Conservation (phyloP, 2,329 filamentous ascomycete genomes). For the Fusarium sp. region DNA sequence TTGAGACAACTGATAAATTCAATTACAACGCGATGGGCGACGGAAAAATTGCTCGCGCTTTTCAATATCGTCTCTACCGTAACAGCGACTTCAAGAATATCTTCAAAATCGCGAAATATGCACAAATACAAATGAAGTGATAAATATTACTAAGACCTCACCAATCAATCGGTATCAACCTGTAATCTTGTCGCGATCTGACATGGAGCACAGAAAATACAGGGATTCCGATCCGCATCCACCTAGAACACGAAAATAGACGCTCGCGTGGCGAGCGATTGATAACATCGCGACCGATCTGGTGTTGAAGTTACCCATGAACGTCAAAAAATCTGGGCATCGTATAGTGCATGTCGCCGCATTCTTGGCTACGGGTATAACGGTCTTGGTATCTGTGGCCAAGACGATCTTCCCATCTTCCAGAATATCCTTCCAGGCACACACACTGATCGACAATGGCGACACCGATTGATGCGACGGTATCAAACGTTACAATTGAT, state of each 20-base stretch:
- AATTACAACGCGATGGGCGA: rapidly evolving
- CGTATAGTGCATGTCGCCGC: neutral
- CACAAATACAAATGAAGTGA: neutral
- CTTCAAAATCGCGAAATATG: neutral
- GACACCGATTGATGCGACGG: neutral
- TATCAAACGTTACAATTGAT: neutral
- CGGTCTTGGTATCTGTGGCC: neutral
- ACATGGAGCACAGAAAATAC: neutral
- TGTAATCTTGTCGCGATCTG: neutral
- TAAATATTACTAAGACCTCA: neutral
- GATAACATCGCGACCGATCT: neutral
- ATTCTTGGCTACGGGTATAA: neutral
- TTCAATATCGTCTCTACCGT: rapidly evolving
- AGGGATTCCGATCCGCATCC: constrained; percentile 3
- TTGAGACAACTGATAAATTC: neutral
- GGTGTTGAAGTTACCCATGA: neutral
- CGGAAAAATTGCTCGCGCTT: rapidly evolving
- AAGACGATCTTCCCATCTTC: neutral
- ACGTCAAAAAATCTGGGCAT: neutral
- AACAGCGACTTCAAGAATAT: rapidly evolving
- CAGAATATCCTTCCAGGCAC: neutral
- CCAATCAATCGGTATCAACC: neutral
- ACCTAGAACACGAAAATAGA: neutral
- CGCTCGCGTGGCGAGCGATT: neutral
- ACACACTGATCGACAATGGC: constrained; percentile 3